phyloP scores from a whole-genome alignment of 2,329 filamentous ascomycete species.

The Rhynchosporium secalis region DNA sequence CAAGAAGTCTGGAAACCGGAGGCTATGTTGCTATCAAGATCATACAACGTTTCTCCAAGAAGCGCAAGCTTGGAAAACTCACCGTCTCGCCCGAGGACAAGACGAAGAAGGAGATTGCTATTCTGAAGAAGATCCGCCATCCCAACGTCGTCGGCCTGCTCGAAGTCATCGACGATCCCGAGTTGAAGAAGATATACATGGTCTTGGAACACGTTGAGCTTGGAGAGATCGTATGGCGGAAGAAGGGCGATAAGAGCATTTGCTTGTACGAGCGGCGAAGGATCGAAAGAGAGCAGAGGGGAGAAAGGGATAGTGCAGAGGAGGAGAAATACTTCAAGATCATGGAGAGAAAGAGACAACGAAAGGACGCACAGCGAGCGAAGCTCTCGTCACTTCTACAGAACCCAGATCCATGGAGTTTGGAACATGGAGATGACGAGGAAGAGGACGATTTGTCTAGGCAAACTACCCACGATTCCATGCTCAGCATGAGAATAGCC shows the following conservation, averaged over 20 bases:
- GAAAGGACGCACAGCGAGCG: conserved; percentile 59
- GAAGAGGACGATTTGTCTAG: conserved; percentile 40
- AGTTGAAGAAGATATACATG: conserved; percentile 97
- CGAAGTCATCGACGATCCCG: conserved; percentile 96
- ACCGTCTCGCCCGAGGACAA: conserved; percentile 70
- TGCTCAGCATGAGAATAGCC: conserved; percentile 25
- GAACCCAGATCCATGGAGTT: conserved; percentile 74
- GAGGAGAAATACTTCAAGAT: conserved; percentile 59
- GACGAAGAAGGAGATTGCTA: conserved; percentile 94
- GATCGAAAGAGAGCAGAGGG: conserved; percentile 69
- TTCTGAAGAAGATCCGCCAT: conserved; percentile 96
- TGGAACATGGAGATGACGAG: conserved; percentile 71
- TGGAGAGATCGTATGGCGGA: conserved; percentile 92
- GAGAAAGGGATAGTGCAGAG: conserved; percentile 58
- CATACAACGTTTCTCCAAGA: conserved; percentile 92
- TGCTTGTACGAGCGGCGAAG: conserved; percentile 79
- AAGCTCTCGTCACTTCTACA: conserved; percentile 52
- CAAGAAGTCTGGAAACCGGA: conserved; percentile 72
- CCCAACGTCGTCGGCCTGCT: conserved; percentile 94
- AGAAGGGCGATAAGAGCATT: conserved; percentile 81
- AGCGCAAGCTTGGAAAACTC: conserved; percentile 84
- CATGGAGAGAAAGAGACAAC: conserved; percentile 57
- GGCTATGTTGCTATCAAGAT: conserved; percentile 97
- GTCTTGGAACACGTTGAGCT: conserved; percentile 93
- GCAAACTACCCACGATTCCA: conserved; percentile 31